These are phyloP conservation scores for Aspergillus pseudonomiae DNA, from an alignment of 2,329 filamentous ascomycete species.

Conservation along the genomic window DNA sequence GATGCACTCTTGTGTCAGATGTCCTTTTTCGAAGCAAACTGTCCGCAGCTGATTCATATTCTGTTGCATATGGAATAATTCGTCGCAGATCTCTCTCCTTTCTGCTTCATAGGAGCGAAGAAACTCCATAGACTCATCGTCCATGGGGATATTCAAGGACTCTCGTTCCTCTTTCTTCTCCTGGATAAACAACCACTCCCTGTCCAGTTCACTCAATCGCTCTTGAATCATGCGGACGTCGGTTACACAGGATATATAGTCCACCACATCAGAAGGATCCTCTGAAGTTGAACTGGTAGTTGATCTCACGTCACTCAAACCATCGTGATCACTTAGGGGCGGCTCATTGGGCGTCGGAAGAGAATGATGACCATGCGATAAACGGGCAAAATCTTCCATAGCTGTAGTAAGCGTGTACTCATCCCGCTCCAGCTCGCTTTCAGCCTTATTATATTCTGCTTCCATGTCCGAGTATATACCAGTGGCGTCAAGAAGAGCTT, in stretches of 20 bases:
- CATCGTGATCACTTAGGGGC: not conserved
- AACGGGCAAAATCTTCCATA: conserved; percentile 20
- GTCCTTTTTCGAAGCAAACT: conserved; percentile 24
- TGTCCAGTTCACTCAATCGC: conserved; percentile 23
- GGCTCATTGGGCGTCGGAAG: not conserved
- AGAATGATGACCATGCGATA: conserved; percentile 2
- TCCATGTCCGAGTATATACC: conserved; percentile 30
- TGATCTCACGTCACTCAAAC: conserved; percentile 4
- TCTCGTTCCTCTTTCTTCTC: conserved; percentile 19
- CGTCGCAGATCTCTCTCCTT: conserved; percentile 21
- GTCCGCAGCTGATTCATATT: conserved; percentile 21
- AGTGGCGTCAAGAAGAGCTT: conserved; percentile 23
- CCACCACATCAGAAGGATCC: conserved; percentile 16
- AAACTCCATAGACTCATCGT: conserved; percentile 27
- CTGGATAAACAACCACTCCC: conserved; percentile 19
- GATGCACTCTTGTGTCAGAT: conserved; percentile 9
- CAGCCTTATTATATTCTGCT: conserved; percentile 26
- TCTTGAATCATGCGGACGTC: conserved; percentile 30
- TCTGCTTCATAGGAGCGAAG: conserved; percentile 26
- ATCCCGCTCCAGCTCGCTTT: conserved; percentile 30
- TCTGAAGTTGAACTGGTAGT: conserved; percentile 4
- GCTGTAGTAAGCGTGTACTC: conserved; percentile 28
- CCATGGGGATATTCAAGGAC: conserved; percentile 19
- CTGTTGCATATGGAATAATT: conserved; percentile 23
- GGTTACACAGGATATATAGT: conserved; percentile 26